Base-by-base conservation (phyloP, 1,284 basidiomycete species). In the Leccinum fuscescens region DNA sequence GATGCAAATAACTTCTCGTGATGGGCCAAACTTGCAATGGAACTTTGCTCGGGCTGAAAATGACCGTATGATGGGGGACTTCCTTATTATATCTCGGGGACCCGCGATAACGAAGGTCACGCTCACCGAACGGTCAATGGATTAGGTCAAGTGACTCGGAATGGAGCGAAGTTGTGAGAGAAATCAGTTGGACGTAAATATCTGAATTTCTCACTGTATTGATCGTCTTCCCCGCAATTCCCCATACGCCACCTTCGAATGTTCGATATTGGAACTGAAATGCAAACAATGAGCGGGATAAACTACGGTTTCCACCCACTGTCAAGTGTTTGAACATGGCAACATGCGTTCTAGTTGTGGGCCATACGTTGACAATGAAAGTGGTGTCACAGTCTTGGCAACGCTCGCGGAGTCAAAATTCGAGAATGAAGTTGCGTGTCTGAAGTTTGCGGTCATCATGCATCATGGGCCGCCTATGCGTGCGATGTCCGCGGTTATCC, bases 41-140 rank as follows among this genome's bases (percentile, higher is more conserved):
- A 37, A 29, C 7, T 24, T 7, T 51, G 8, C 6, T 17, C 12
- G 2, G 6, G 8, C 42, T 37, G 24, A 6, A 58, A 61, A 44
- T 50, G 22, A 9, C 27, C 22, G 27, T 9, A 35, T 53, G 44
- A 14, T 17, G 3, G 46, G 17, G 17, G 15, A 33, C 35, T 29
- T 11, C 27, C 5, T n/a, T 22, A 12, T 11, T 15, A 52, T 54
- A 58, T 63, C 29, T 46, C 67, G 57, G 63, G 46, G 35, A 42
- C n/a, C 59, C 63, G 49, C 54, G 20, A 55, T 49, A 24, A 54
- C n/a, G 51, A 29, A 62, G 8, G 24, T 27, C 37, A 39, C 37
- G 4, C 58, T 22, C n/a, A 57, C 29, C 9, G 17, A 44, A 57
- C 9, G 8, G 15, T 22, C 35, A 22, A 33, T 33, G 11, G 14